Evolutionary conservation across 495 filamentous ascomycete genomes (phyloP), one percentile per base, ranked within the genome.

Genomic region (Xylaria castorea): DNA sequence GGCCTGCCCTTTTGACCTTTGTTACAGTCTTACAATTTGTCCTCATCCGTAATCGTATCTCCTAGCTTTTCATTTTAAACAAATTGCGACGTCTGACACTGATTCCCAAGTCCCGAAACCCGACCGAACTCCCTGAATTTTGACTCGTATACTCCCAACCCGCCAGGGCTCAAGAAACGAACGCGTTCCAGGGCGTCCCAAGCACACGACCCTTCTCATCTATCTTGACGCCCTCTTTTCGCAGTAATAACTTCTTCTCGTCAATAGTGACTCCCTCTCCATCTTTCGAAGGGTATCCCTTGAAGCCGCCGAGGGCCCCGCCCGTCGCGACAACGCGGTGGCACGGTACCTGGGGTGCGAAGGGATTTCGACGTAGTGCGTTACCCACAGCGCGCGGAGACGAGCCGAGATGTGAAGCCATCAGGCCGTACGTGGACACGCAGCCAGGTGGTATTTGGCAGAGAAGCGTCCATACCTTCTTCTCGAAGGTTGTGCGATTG

Each of bases 361-460:
- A 93, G 0, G 91, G 91, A 73, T 93, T 93, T 20, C 83, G 86
- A 27, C 92, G 86, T 77, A 93, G 87, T 0, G 93, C 93, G 71
- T 91, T 92, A 14, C 94, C 94, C 3, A 97, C 91, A 2, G 94
- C 94, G 1, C 94, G 86, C 34, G 94, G 91, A 12, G 91, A 93
- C 4, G 91, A 92, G 18, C 81, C 77, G 1, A 96, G 85, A 30
- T 91, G 85, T 32, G 86, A 83, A 0, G 93, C 87, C 40, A 97
- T 81, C 1, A 91, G 86, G 22, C 88, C 89, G 84, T 97, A 95
- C 3, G 92, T 92, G 14, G 90, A 91, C 78, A 93, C 90, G 66
- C 83, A 84, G 18, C 93, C 93, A 6, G 80, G 77, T 0, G 93
- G 93, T 65, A 95, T 91, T 75, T 92, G 89, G 70, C 88, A 87